Evolutionary conservation across 2,329 filamentous ascomycete species (phyloP), one percentile per base, ranked within the genome.

Genomic region (Davidsoniella virescens): DNA sequence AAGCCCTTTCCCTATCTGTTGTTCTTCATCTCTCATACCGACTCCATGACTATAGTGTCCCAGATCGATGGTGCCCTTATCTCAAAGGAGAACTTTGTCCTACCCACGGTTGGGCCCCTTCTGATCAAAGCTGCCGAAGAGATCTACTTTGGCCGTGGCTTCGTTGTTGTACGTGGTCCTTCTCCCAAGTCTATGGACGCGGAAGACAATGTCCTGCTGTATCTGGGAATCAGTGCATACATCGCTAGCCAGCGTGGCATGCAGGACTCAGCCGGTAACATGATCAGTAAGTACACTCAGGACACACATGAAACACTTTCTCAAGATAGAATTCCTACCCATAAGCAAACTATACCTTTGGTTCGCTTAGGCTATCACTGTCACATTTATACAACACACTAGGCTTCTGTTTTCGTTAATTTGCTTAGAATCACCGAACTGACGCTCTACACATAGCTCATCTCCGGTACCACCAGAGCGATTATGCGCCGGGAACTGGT

Each of bases 121-220:
- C 66, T 74, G 17, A 50, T 60, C 7, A 51, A 58, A 12, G 63
- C 63, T 18, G 61, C 66, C 3, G 46, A 57, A 9, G 58, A 61
- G 17, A 50, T 73, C 18, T 65, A 72, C 49, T 54, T 60, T 10
- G 68, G 68, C 3, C 58, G 56, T 9, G 77, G 76, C 1, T 69
- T 80, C 55, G 68, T 68, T 45, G 66, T 80, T 7, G 58, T 81
- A 37, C 67, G 70, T 4, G 77, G 77, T 2, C 62, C 80, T 1
- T 65, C 70, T 12, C 64, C 70, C 0, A 57, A 62, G 2, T 62
- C 59, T 1, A 72, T 75, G 58, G 67, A 68, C 4, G 62, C 67
- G 20, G 70, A 76, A 54, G 74, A 80, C 47, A 73, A 72, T 47
- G 60, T 73, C n/a, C 65, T 70, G 5, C 63, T 78, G 39, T 79